Base-by-base conservation (phyloP, 192 early-diverging fungal species). In the Tieghemiomyces parasiticus region DNA sequence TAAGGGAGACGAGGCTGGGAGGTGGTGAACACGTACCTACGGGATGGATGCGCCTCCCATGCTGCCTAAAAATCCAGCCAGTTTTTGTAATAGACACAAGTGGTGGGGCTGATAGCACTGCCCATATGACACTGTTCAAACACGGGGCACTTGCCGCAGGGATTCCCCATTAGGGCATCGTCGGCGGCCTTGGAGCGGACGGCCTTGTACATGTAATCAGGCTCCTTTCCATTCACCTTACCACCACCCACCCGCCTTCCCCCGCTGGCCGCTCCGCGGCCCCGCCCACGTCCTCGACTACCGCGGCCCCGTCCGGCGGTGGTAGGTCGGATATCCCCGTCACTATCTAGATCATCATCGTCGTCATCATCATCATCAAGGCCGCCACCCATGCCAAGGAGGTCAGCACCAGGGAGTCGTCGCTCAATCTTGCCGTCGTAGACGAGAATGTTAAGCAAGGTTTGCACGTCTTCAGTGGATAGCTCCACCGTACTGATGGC, bases 141-240 rank as follows among this genome's bases (percentile, higher is more conserved):
- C 1, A 93, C 89, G 16, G 91, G 88, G 61, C 94, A 97, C 30
- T 72, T 76, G 4, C 94, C 94, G 63, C 94, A 97, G 2, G 93
- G 92, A 10, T 84, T 75, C 46, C 91, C 88, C 29, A 86, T 81
- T 63, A 80, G 71, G 13, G 82, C 79, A 24, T 79, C 81, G 29
- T 73, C 69, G 19, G 62, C 69, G 38, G 51, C 60, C 33, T 68
- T 65, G 22, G 70, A 73, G 16, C 80, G 69, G 9, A 86, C 62
- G n/a, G 85, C 85, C 50, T 80, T 80, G 65, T 91, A 90, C 71
- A 83, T 82, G 72, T 75, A 88, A 35, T 86, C 74, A 4, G 62
- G 61, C 31, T 72, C 67, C 54, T 31, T 60, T 56, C 63, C 44
- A 10, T 55, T 35, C 1, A 25, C 60, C 20, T 58, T 22, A 2